A percentile compares a stretch with the other conserved stretches of the same genome.
phyloP scores from a whole-genome alignment of 2,329 filamentous ascomycete species.

The Trichoderma sp. region DNA sequence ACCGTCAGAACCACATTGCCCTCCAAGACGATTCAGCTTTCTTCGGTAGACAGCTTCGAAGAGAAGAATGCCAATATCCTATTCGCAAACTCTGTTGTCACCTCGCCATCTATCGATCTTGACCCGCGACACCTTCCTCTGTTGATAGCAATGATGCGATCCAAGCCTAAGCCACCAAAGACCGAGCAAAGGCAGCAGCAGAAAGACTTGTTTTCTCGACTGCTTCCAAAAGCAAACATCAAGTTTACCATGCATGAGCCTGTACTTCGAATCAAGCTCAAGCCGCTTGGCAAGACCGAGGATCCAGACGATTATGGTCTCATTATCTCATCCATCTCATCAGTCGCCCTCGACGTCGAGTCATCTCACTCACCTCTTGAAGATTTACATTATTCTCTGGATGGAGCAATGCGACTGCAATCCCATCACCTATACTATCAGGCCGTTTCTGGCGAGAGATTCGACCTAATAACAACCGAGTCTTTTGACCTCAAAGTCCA shows the following conservation, averaged over 20 bases:
- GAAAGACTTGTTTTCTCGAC: constrained; percentile 73
- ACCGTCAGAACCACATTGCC: constrained; percentile 92
- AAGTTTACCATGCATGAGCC: constrained; percentile 97
- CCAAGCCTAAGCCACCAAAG: constrained; percentile 44
- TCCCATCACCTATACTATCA: constrained; percentile 94
- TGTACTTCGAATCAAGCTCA: constrained; percentile 84
- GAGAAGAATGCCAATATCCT: constrained; percentile 95
- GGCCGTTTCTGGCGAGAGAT: constrained; percentile 76
- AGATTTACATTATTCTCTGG: constrained; percentile 83
- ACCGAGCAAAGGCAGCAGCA: constrained; percentile 54
- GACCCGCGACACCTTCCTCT: constrained; percentile 90
- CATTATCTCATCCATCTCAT: constrained; percentile 92
- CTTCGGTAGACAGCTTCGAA: constrained; percentile 68
- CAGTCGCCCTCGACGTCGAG: constrained; percentile 88
- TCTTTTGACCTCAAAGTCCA: constrained; percentile 84
- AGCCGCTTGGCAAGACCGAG: constrained; percentile 66
- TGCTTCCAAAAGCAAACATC: constrained; percentile 89
- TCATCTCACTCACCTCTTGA: constrained; percentile 89
- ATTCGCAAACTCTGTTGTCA: constrained; percentile 94
- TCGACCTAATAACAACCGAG: constrained; percentile 86
- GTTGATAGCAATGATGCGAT: constrained; percentile 72
- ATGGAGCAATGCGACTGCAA: constrained; percentile 78
- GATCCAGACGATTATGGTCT: constrained; percentile 86
- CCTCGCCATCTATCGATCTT: constrained; percentile 90
- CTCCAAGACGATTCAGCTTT: constrained; percentile 86